These are phyloP conservation scores for Podospora conica DNA, from an alignment of 495 filamentous ascomycete genomes.

Conservation along the genomic window DNA sequence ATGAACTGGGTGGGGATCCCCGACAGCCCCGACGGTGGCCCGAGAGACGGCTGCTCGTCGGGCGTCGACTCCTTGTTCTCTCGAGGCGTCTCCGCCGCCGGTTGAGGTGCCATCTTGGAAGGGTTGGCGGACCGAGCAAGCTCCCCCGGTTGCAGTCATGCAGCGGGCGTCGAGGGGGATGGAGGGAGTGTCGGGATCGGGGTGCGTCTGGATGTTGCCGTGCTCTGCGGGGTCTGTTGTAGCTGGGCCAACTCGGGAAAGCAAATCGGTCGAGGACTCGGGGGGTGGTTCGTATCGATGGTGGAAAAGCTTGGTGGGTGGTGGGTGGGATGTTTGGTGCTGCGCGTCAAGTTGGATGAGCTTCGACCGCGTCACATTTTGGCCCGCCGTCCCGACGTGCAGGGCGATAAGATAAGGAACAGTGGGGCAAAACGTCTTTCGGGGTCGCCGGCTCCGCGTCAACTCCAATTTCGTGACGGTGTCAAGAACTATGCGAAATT, in stretches of 20 bases:
- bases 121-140: neutral
- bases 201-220: neutral
- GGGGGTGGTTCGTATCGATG: neutral
- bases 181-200: neutral
- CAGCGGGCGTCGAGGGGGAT: neutral
- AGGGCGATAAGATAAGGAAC: conserved; percentile 10
- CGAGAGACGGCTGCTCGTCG: conserved; percentile 20
- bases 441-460: neutral
- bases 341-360: neutral
- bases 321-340: neutral
- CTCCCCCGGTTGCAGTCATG: neutral
- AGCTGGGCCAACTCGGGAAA: neutral
- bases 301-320: neutral
- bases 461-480: neutral
- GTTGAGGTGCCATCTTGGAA: conserved; percentile 20
- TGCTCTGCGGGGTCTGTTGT: too few relatives aligned
- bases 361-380: conserved; percentile 3
- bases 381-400: neutral
- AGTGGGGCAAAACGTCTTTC: neutral
- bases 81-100: neutral
- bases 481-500: neutral
- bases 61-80: conserved; percentile 9
- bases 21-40: conserved; percentile 35
- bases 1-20: conserved; percentile 37
- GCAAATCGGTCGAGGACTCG: neutral